Evolutionary conservation across 768 basidiomycete genomes (phyloP).

Genomic region (Lactifluus hygrophoroides): DNA sequence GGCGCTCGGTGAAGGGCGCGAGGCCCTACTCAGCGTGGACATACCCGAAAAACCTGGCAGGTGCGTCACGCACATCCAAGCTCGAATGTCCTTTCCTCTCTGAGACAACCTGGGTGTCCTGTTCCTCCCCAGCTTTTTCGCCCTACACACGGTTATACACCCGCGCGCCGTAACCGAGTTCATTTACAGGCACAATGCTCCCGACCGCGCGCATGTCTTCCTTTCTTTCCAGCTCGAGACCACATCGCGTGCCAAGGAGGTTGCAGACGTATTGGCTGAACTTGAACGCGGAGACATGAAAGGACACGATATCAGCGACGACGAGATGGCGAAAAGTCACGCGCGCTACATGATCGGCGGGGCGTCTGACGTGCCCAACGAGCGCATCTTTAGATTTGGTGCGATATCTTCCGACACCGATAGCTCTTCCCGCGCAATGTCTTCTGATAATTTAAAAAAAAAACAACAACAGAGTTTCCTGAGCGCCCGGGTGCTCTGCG

Average conservation of each 20-base stretch:
- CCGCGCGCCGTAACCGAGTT: constrained; percentile 95
- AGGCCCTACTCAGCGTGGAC: constrained; percentile 89
- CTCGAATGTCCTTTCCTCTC: background rate
- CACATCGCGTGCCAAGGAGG: constrained; percentile 47
- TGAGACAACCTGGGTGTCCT: constrained; percentile 8
- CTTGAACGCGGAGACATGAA: constrained; percentile 68
- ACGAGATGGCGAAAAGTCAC: constrained; percentile 94
- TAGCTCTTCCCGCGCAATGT: background rate
- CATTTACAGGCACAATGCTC: constrained; percentile 79
- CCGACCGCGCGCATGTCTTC: constrained; percentile 74
- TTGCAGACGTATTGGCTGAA: constrained; percentile 49
- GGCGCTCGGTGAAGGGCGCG: constrained; percentile 90
- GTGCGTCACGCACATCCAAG: constrained; percentile 35
- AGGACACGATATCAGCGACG: constrained; percentile 84
- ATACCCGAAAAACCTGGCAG: constrained; percentile 91
- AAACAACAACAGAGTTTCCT: constrained; percentile 72
- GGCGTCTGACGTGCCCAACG: constrained; percentile 62
- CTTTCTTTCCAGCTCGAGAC: constrained; percentile 82
- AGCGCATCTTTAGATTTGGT: constrained; percentile 93
- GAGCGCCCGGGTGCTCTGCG: constrained; percentile 88
- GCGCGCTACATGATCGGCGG: constrained; percentile 94
- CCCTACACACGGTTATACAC: constrained; percentile 78
- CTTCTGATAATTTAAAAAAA: too few species aligned
- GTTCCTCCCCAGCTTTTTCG: constrained; percentile 62
- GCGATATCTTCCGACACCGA: constrained; percentile 23